Percentiles rank a stretch among this genome's conserved stretches.
Conservation (phyloP, 2,329 filamentous ascomycete species). For the Ophidiomyces ophidiicola region DNA sequence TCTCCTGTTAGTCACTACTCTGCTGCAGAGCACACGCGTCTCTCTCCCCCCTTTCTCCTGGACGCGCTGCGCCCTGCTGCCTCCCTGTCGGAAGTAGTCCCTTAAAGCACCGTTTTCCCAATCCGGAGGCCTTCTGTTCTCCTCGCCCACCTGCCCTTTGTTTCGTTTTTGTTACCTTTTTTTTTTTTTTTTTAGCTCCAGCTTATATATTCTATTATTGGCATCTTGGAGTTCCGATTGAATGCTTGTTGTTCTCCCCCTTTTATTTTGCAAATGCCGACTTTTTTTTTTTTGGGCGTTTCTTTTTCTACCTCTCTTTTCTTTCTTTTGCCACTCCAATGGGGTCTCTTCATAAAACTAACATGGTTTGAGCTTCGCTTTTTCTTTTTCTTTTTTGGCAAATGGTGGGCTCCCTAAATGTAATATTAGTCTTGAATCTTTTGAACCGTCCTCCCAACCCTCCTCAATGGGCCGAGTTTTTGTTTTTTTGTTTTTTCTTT, state of each 20-base stretch:
- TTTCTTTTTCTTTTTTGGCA: too few species aligned
- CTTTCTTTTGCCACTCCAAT: neutral
- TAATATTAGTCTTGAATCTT: conserved; percentile 6
- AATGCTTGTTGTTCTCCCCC: neutral
- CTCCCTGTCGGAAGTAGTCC: neutral
- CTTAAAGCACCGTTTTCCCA: neutral
- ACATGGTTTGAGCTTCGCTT: conserved; percentile 10
- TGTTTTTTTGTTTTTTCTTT: neutral
- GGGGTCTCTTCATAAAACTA: neutral
- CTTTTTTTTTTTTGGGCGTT: neutral
- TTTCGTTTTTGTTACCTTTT: too few species aligned
- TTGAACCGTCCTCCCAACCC: neutral
- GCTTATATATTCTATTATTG: too few species aligned
- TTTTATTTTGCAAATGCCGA: conserved; percentile 2
- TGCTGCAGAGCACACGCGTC: neutral
- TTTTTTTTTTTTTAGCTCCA: too few species aligned
- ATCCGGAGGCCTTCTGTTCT: neutral
- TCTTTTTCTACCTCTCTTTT: neutral
- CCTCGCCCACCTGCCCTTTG: neutral
- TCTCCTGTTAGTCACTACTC: conserved; percentile 11
- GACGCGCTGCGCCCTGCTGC: neutral
- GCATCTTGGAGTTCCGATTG: too few species aligned
- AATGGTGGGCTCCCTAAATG: conserved; percentile 5
- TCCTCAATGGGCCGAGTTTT: neutral
- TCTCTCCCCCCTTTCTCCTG: neutral